Evolutionary conservation across 768 basidiomycete species (phyloP).

Genomic region (Tephrocybe rancida): DNA sequence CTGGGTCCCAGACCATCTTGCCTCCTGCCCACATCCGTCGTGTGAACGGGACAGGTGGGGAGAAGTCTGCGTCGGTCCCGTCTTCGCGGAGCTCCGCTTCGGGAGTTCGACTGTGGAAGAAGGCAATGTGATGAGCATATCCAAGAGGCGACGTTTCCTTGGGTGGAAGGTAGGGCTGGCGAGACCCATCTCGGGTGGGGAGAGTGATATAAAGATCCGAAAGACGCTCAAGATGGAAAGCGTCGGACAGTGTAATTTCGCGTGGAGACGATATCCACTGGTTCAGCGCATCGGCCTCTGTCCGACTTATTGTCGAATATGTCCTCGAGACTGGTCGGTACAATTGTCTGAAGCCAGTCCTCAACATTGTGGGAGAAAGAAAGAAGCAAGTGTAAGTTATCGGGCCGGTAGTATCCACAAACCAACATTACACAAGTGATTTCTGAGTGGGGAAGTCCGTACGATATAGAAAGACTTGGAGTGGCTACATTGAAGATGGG

Average conservation of each 20-base stretch:
- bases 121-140: conserved; percentile 72
- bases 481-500: conserved; percentile 2
- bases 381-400: no score
- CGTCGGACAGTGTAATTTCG: conserved; percentile 47
- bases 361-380: conserved; percentile 16
- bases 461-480: no score
- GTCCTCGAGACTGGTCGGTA: conserved; percentile 9
- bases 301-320: conserved; percentile 14
- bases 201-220: conserved; percentile 68
- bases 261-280: conserved; percentile 56
- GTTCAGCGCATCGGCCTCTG: conserved; percentile 37
- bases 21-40: conserved; percentile 86
- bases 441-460: no score
- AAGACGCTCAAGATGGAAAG: conserved; percentile 56
- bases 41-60: conserved; percentile 72
- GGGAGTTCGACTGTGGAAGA: conserved; percentile 70
- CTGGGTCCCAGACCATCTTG: conserved; percentile 59
- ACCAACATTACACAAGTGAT: no score
- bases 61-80: conserved; percentile 72
- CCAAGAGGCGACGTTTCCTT: conserved; percentile 42
- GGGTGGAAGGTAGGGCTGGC: conserved; percentile 44
- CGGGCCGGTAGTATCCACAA: background rate
- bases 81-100: conserved; percentile 61
- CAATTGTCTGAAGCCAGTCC: conserved; percentile 7
- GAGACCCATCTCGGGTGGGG: conserved; percentile 70